Percentiles rank a stretch among this genome's conserved stretches.
Conservation (phyloP, 345 rosid genomes). For the Noccaea bulbosa region DNA sequence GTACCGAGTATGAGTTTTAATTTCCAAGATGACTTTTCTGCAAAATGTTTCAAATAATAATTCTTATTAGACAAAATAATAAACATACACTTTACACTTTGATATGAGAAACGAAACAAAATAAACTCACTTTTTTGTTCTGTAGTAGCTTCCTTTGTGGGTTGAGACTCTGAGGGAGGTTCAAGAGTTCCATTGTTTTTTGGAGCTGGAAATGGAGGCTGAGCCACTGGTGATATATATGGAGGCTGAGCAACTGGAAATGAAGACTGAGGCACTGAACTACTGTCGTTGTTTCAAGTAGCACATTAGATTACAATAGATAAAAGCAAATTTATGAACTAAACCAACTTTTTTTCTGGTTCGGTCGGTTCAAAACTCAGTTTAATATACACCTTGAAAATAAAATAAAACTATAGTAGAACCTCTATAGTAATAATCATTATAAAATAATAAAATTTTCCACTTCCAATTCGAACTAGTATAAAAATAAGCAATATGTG, state of each 20-base stretch:
- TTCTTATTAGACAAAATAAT: not conserved
- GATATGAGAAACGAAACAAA: not conserved
- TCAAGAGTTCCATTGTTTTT: not conserved
- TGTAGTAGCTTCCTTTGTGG: not conserved
- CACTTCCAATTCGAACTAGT: too few species aligned
- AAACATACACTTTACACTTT: not conserved
- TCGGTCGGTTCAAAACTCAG: too few species aligned
- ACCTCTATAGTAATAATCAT: too few species aligned
- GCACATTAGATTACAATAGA: not conserved
- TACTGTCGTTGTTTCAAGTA: not conserved
- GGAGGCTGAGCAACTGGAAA: not conserved
- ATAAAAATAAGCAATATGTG: too few species aligned
- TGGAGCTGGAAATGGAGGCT: not conserved
- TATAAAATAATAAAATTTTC: too few species aligned
- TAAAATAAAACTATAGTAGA: too few species aligned
- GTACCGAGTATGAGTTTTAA: slow-evolving; percentile 10
- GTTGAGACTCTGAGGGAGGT: not conserved
- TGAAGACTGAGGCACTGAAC: not conserved
- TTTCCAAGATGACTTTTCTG: slow-evolving; percentile 12
- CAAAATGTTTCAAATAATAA: not conserved
- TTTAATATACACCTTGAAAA: too few species aligned
- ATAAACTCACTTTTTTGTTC: not conserved
- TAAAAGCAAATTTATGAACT: not conserved
- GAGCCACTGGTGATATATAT: not conserved
- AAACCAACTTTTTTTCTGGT: too few species aligned